Evolutionary conservation across 352 stramenopile genomes (phyloP), one percentile per base, ranked within the genome.

Genomic region (Proteromonas lacertae): DNA sequence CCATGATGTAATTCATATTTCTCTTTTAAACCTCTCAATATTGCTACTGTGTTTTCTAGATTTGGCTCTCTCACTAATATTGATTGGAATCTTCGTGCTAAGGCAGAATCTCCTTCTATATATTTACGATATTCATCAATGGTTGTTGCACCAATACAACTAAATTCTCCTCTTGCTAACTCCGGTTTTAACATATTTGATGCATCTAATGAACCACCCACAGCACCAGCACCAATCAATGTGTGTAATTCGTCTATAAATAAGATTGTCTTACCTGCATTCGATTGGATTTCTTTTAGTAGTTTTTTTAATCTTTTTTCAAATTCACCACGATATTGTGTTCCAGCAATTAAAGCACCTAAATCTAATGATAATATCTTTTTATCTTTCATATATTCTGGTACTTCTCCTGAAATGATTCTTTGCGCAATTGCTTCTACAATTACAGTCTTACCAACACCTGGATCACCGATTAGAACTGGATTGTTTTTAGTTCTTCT

Each of bases 231-330:
- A 10, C 83, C 83, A 6, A 95, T 50, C 19, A 96, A 67, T 28
- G 86, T 35, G 54, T 94, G 77, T 51, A 92, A 77, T 45, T 96
- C 84, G 32, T 97, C 84, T 32, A 97, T 86, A 46, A 97, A 97
- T 29, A 97, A 47, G 32, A 97, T 82, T 45, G 94, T 84, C 43
- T 90, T 79, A 41, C 69, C 72, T n/a, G n/a, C n/a, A n/a, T n/a
- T n/a, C n/a, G n/a, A n/a, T 39, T 94, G 51, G 25, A 94, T 75
- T 8, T 64, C 65, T 42, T 87, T 82, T 13, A 96, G 50, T 21
- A 82, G 62, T 46, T 95, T 81, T 57, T 96, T 83, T 53, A 96
- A n/a, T n/a, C n/a, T n/a, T n/a, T n/a, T n/a, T n/a, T n/a, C n/a
- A n/a, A n/a, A n/a, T n/a, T n/a, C n/a, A 96, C 84, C 84, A 10